A percentile compares a stretch with the other conserved stretches of the same genome.
These are phyloP conservation scores for Coemansia sp. DNA, from an alignment of 192 early-diverging fungal species.

Conservation along the genomic window DNA sequence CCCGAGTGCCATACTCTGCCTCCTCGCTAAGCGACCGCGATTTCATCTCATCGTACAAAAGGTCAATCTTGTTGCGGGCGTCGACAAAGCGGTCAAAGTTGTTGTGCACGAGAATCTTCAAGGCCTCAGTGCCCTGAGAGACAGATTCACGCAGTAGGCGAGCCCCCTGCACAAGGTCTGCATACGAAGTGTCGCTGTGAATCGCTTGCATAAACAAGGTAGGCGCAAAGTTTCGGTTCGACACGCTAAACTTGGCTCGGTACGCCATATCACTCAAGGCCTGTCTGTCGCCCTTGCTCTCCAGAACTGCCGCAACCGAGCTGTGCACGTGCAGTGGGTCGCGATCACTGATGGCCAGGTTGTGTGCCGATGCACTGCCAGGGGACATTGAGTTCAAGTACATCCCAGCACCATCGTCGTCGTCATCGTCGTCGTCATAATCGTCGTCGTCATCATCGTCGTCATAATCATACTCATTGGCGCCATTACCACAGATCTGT, in stretches of 20 bases:
- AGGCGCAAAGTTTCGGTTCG: conserved; percentile 63
- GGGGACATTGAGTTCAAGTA: conserved; percentile 15
- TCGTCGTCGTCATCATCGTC: conserved; percentile 12
- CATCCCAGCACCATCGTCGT: conserved; percentile 10
- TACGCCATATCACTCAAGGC: conserved; percentile 45
- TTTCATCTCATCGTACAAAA: conserved; percentile 90
- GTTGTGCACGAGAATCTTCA: conserved; percentile 87
- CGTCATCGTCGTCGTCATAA: conserved; percentile 18
- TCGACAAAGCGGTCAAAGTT: conserved; percentile 97
- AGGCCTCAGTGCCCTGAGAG: conserved; percentile 77
- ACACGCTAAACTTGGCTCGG: conserved; percentile 49
- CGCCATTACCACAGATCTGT: conserved; percentile 5
- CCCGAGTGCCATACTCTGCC: conserved; percentile 77
- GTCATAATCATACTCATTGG: conserved; percentile 10
- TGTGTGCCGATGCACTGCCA: conserved; percentile 14
- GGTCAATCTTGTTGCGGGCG: conserved; percentile 93
- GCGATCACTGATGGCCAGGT: conserved; percentile 41
- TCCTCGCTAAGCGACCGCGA: conserved; percentile 75
- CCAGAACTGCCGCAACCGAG: conserved; percentile 41
- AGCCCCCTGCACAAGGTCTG: conserved; percentile 77
- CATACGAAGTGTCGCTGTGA: conserved; percentile 81
- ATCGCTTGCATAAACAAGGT: conserved; percentile 75
- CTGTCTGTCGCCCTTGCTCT: conserved; percentile 31
- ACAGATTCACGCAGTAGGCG: conserved; percentile 68
- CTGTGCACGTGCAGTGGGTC: conserved; percentile 48